Evolutionary conservation across 2,329 filamentous ascomycete genomes (phyloP).

Genomic region (Fusarium mexicanum): DNA sequence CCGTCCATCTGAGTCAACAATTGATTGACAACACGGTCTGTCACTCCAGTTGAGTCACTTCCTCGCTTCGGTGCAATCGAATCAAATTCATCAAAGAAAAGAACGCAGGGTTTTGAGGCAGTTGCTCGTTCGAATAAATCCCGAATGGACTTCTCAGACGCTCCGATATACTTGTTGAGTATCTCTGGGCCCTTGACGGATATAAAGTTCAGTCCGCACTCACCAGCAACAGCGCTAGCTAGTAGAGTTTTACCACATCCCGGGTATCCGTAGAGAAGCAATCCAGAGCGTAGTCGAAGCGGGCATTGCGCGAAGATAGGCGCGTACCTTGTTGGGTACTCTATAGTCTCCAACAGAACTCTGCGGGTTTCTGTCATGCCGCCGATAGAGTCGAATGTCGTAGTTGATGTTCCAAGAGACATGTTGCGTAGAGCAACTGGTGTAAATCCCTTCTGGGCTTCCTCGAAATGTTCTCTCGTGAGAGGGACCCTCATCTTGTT

Average conservation of each 20-base stretch:
- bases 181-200: conserved; percentile 98
- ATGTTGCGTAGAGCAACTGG: conserved; percentile 94
- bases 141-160: conserved; percentile 93
- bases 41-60: conserved; percentile 96
- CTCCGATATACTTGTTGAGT: conserved; percentile 98
- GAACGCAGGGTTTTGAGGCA: conserved; percentile 88
- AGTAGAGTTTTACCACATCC: conserved; percentile 97
- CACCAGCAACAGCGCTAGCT: conserved; percentile 92
- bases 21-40: conserved; percentile 97
- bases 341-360: conserved; percentile 89
- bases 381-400: conserved; percentile 90
- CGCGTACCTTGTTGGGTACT: conserved; percentile 97
- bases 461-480: conserved; percentile 71
- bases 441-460: conserved; percentile 91
- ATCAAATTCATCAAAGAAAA: conserved; percentile 99
- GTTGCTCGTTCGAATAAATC: conserved; percentile 93
- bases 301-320: conserved; percentile 97
- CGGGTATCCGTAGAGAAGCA: conserved; percentile 93
- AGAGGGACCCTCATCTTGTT: not conserved
- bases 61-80: conserved; percentile 96
- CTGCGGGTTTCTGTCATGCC: conserved; percentile 86
- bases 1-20: conserved; percentile 99
- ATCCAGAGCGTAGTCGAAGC: conserved; percentile 89
- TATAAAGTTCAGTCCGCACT: conserved; percentile 98
- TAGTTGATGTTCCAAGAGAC: conserved; percentile 89